Percentiles rank a stretch among this genome's conserved stretches.
These are phyloP conservation scores for Saccharomycopsis javanensis DNA, from an alignment of 805 yeast species.

Conservation along the genomic window DNA sequence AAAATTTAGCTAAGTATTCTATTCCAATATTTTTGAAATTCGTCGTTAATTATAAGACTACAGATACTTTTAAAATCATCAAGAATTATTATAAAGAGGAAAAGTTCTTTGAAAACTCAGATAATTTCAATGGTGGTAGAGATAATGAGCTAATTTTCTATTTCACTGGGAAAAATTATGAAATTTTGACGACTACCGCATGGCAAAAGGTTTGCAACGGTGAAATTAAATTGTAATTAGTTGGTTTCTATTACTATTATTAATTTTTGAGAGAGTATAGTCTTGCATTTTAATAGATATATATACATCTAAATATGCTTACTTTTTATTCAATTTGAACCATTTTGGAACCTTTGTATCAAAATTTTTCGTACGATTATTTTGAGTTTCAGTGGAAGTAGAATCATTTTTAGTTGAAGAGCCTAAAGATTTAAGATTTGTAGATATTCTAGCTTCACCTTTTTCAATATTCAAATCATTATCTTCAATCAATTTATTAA, in stretches of 20 bases:
- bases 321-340: slow-evolving; percentile 27
- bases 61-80: slow-evolving; percentile 77
- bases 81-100: slow-evolving; percentile 63
- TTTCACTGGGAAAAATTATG: slow-evolving; percentile 50
- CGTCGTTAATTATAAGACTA: slow-evolving; percentile 47
- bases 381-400: not conserved
- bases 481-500: slow-evolving; percentile 5
- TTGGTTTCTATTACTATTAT: not conserved
- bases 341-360: slow-evolving; percentile 27
- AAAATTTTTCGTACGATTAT: not conserved
- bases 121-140: slow-evolving; percentile 54
- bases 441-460: not conserved
- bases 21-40: slow-evolving; percentile 75
- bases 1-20: slow-evolving; percentile 70
- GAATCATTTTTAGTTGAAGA: not conserved
- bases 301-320: not conserved
- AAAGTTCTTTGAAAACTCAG: slow-evolving; percentile 54
- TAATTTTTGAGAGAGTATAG: not conserved
- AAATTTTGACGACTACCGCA: slow-evolving; percentile 41
- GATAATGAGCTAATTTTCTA: slow-evolving; percentile 56
- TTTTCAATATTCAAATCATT: slow-evolving; percentile 7
- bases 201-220: slow-evolving; percentile 36
- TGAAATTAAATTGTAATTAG: slow-evolving; percentile 8
- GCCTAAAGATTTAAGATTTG: not conserved
- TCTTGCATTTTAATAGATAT: not conserved